Base-by-base conservation (phyloP, 2,329 filamentous ascomycete species). In the Aspergillus novoparasiticus region DNA sequence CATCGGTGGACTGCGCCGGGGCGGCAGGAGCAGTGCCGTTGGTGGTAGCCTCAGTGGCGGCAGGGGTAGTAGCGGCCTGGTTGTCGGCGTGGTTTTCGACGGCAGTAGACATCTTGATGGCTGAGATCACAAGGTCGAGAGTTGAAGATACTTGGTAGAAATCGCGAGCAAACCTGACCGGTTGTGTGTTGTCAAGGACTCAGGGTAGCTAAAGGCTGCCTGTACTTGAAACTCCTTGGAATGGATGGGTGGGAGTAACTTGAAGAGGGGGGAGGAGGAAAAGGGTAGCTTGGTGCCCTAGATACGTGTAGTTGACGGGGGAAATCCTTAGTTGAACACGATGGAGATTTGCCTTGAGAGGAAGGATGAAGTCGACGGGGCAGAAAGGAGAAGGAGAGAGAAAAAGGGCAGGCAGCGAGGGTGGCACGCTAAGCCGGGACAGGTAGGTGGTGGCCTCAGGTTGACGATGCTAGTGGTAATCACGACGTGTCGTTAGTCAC, bases 211-310 rank as follows among this genome's bases (percentile, higher is more conserved):
- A 26, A 69, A 77, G 75, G 78, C 75, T 80, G 80, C 78, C 79
- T 80, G 61, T 65, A 62, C 60, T 66, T 62, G 58, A 60, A 55
- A 55, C 57, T 65, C 60, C 54, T 62, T 54, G 57, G 51, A 55
- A 36, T 36, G 43, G 43, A 39, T 51, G 66, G 68, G 71, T 73
- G 70, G 75, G 51, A 55, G 51, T 36, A 39, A 55, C 51, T 55
- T 80, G 85, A 89, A 88, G 86, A 84, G 86, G 85, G 85, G 87
- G 85, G 83, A 82, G 80, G 70, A 73, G 76, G 73, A 76, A 74
- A 79, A 93, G 91, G 91, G 91, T 93, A 91, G 91, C 91, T 93
- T 87, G 82, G 90, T 92, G 91, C 91, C 91, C 91, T 93, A 93
- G 90, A 83, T 83, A 89, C 79, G 54, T 43, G 36, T 67, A 66